These are phyloP conservation scores for Phytopythium oedochilum DNA, from an alignment of 352 stramenopile genomes.

Conservation along the genomic window DNA sequence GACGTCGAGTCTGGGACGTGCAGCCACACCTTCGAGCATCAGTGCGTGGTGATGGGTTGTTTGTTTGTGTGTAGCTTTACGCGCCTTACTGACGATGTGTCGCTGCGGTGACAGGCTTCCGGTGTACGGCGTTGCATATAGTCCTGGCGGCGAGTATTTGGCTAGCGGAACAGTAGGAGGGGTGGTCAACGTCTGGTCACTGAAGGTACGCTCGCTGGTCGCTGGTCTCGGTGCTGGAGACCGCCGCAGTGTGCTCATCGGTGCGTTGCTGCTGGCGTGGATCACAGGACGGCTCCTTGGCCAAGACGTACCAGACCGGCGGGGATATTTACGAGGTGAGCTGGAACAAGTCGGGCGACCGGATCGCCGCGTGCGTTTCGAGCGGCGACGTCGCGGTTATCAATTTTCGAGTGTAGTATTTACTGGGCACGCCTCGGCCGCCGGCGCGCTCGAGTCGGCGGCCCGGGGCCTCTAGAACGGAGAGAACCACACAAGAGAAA, in stretches of 20 bases:
- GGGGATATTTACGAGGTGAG: constrained; percentile 99
- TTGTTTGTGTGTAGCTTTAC: background rate
- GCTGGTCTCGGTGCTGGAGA: no score
- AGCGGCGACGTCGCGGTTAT: constrained; percentile 86
- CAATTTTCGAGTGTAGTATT: constrained; percentile 91
- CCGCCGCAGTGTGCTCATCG: background rate
- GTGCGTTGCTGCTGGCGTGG: constrained; percentile 3
- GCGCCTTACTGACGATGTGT: constrained; percentile 14
- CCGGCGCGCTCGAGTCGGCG: constrained; percentile 3
- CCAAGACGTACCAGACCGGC: constrained; percentile 88
- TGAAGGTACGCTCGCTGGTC: constrained; percentile 88
- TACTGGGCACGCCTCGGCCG: constrained; percentile 27
- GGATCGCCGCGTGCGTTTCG: constrained; percentile 85
- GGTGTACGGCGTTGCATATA: constrained; percentile 88
- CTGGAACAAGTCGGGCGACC: constrained; percentile 91
- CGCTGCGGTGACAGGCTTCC: constrained; percentile 41
- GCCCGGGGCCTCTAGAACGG: constrained; percentile 1
- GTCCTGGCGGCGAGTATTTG: constrained; percentile 90
- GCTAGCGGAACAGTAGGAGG: constrained; percentile 96
- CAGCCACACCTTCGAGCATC: constrained; percentile 90
- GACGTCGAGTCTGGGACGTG: constrained; percentile 89
- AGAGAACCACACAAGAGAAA: constrained; percentile 24
- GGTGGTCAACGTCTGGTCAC: constrained; percentile 97
- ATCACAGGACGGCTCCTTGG: constrained; percentile 60
- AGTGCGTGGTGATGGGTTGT: constrained; percentile 57